Conservation (phyloP, 495 filamentous ascomycete species). For the Pseudomonodictys pantanalensis region DNA sequence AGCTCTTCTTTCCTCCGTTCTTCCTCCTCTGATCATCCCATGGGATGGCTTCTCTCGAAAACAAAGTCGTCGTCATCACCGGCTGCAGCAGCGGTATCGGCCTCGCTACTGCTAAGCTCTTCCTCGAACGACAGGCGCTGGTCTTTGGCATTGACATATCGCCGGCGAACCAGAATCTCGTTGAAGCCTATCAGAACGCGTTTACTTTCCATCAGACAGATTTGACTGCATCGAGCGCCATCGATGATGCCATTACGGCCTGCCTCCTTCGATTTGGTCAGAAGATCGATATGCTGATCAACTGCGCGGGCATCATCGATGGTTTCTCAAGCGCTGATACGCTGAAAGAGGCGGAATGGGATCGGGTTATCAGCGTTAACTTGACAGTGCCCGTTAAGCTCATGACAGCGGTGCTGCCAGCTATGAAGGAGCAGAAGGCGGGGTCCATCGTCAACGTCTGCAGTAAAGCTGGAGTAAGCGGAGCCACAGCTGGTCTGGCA, state of each 20-base stretch:
- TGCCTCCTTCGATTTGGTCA: not conserved
- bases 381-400: conserved; percentile 43
- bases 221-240: conserved; percentile 28
- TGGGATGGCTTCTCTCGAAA: not conserved
- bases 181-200: conserved; percentile 24
- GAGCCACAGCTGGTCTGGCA: conserved; percentile 43
- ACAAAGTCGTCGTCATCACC: conserved; percentile 43
- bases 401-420: conserved; percentile 43
- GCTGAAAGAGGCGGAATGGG: conserved; percentile 32
- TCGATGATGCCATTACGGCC: conserved; percentile 3
- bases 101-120: conserved; percentile 41
- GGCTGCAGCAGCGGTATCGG: conserved; percentile 47
- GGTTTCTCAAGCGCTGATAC: conserved; percentile 38
- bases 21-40: too few relatives aligned
- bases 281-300: conserved; percentile 44
- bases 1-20: not conserved
- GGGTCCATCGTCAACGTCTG: conserved; percentile 46
- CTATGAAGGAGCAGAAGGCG: conserved; percentile 37
- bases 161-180: conserved; percentile 34
- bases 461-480: conserved; percentile 42
- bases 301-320: conserved; percentile 46
- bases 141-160: conserved; percentile 44
- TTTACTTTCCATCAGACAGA: conserved; percentile 43
- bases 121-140: conserved; percentile 42
- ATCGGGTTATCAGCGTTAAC: conserved; percentile 35